These are phyloP conservation scores for Cordyceps tenuipes DNA, from an alignment of 2,329 filamentous ascomycete genomes.

Conservation along the genomic window DNA sequence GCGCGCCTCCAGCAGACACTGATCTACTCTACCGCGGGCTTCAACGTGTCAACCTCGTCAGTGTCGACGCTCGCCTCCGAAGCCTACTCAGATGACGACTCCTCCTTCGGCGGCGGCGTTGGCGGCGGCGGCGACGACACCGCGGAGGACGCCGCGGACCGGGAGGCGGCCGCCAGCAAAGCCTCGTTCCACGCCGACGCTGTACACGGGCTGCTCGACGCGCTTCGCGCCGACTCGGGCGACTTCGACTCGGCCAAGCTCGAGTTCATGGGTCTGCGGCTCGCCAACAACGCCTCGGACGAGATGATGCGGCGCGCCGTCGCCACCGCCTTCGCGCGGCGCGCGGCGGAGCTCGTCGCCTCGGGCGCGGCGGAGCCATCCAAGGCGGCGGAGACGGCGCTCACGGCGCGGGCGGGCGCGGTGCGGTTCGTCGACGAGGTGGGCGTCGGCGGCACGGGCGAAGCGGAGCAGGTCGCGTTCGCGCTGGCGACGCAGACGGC, in stretches of 20 bases:
- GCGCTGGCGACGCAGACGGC: conserved; percentile 75
- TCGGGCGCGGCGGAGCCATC: conserved; percentile 41
- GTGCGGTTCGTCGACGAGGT: conserved; percentile 50
- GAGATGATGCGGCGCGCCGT: conserved; percentile 81
- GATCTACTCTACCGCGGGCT: conserved; percentile 43
- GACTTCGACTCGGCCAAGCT: conserved; percentile 79
- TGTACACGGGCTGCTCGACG: conserved; percentile 77
- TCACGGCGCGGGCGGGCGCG: conserved; percentile 46
- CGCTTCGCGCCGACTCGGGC: conserved; percentile 63
- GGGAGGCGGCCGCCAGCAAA: conserved; percentile 49
- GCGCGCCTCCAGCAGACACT: conserved; percentile 45
- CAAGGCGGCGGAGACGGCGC: conserved; percentile 55
- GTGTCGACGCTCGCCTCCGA: conserved; percentile 56
- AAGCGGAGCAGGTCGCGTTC: conserved; percentile 78
- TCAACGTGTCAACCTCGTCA: conserved; percentile 46
- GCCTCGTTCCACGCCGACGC: conserved; percentile 75
- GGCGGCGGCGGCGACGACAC: conserved; percentile 51
- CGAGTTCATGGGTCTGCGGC: conserved; percentile 87
- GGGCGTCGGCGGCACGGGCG: conserved; percentile 51
- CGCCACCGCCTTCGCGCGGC: conserved; percentile 75
- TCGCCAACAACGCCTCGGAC: conserved; percentile 85
- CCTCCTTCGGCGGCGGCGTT: conserved; percentile 55
- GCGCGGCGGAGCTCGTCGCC: conserved; percentile 60
- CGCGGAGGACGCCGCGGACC: conserved; percentile 27
- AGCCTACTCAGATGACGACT: conserved; percentile 49